A percentile compares a stretch with the other conserved stretches of the same genome.
These are phyloP conservation scores for Exutisphaerella laricina DNA, from an alignment of 2,329 filamentous ascomycete species.

Conservation along the genomic window DNA sequence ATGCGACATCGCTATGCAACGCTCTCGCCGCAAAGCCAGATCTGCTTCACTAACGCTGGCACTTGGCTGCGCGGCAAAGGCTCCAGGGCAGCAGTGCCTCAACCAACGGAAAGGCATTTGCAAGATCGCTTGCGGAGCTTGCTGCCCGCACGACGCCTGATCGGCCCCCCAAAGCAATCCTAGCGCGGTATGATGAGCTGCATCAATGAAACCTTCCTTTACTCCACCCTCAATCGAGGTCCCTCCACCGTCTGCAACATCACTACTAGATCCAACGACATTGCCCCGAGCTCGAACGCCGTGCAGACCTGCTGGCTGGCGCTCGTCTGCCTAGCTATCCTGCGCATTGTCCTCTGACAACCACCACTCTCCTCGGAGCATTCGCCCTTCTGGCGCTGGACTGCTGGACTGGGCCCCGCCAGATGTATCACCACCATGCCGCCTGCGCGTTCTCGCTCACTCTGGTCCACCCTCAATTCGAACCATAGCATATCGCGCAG, in stretches of 20 bases:
- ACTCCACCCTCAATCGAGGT: conserved; percentile 1
- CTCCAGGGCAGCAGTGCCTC: too few species aligned
- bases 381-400: not conserved
- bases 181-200: conserved; percentile 6
- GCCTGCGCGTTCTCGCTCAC: conserved; percentile 8
- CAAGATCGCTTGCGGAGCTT: conserved; percentile 3
- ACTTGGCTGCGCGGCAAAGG: conserved; percentile 4
- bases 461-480: conserved; percentile 14
- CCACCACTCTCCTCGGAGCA: conserved; percentile 1
- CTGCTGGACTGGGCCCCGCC: conserved; percentile 2
- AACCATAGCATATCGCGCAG: conserved; percentile 10
- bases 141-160: conserved; percentile 4
- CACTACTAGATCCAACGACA: conserved; percentile 1
- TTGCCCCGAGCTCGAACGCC: conserved; percentile 10
- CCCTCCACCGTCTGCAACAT: not conserved
- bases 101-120: not conserved
- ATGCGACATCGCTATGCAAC: conserved; percentile 6
- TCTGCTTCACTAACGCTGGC: not conserved
- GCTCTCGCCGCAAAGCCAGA: not conserved
- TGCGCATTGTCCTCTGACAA: conserved; percentile 6
- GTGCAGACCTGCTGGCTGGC: not conserved
- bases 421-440: conserved; percentile 16
- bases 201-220: conserved; percentile 18
- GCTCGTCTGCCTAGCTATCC: conserved; percentile 3
- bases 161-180: conserved; percentile 9